Percentiles rank a stretch among this genome's conserved stretches.
phyloP scores from a whole-genome alignment of 495 filamentous ascomycete species.

The Bathelium albidoporum region DNA sequence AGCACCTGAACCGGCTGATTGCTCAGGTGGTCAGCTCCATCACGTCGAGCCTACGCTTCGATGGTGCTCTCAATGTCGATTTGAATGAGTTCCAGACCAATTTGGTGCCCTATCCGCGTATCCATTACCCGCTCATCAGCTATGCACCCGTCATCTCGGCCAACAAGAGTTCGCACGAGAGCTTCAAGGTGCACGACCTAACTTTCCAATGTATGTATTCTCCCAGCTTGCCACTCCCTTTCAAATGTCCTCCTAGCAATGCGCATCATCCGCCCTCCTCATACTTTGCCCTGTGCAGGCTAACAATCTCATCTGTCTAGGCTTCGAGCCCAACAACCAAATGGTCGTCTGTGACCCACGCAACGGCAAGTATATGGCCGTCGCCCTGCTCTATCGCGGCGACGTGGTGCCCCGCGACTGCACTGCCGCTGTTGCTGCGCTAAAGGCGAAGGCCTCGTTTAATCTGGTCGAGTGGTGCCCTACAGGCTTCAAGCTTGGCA shows the following conservation, averaged over 20 bases:
- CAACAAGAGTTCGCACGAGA: slow-evolving; percentile 77
- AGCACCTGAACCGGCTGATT: slow-evolving; percentile 84
- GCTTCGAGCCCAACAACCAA: slow-evolving; percentile 91
- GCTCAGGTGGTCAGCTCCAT: slow-evolving; percentile 81
- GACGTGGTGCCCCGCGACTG: slow-evolving; percentile 83
- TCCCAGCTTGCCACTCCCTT: not conserved
- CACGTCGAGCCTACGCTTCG: slow-evolving; percentile 81
- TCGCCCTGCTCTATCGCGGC: slow-evolving; percentile 80
- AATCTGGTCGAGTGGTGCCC: slow-evolving; percentile 94
- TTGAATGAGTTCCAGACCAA: slow-evolving; percentile 94
- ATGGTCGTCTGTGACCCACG: slow-evolving; percentile 91
- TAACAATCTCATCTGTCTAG: slow-evolving; percentile 9
- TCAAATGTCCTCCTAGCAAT: not conserved
- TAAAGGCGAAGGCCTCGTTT: slow-evolving; percentile 82
- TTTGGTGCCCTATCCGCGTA: slow-evolving; percentile 81
- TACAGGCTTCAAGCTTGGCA: slow-evolving; percentile 91
- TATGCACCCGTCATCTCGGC: slow-evolving; percentile 80
- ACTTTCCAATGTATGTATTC: slow-evolving; percentile 67
- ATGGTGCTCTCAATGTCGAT: slow-evolving; percentile 85
- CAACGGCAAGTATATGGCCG: slow-evolving; percentile 92
- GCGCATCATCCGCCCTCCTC: too few species aligned
- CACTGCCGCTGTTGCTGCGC: slow-evolving; percentile 61
- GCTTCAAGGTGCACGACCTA: slow-evolving; percentile 79
- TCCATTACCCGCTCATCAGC: slow-evolving; percentile 84
- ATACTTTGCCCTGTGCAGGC: too few species aligned